phyloP scores from a whole-genome alignment of 306 rosid species.

The Calophaca sinica region DNA sequence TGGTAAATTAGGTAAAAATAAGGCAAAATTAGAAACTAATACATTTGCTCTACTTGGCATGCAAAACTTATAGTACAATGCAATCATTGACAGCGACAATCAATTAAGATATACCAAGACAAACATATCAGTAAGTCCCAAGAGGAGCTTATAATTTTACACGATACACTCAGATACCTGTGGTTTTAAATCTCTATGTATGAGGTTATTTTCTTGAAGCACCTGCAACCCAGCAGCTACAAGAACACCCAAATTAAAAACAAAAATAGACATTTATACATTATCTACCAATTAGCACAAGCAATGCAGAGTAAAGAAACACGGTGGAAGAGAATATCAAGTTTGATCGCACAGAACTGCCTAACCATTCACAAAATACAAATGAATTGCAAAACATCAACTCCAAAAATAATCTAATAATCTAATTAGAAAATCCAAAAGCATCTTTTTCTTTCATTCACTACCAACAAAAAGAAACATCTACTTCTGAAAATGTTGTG shows the following conservation, averaged over 20 bases:
- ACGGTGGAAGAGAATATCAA: slow-evolving; percentile 15
- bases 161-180: slow-evolving; percentile 63
- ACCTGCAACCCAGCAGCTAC: slow-evolving; percentile 86
- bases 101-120: background rate
- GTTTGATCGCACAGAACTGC: slow-evolving; percentile 31
- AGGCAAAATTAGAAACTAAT: background rate
- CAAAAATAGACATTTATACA: slow-evolving; percentile 9
- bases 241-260: slow-evolving; percentile 47
- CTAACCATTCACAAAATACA: slow-evolving; percentile 23
- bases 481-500: slow-evolving; percentile 1
- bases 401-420: background rate
- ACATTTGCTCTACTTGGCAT: background rate
- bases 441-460: slow-evolving; percentile 8
- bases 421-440: background rate
- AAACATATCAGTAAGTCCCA: background rate
- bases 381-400: slow-evolving; percentile 7
- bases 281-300: slow-evolving; percentile 22
- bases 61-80: background rate
- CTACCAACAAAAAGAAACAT: background rate
- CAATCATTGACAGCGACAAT: slow-evolving; percentile 10
- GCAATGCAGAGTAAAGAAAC: background rate
- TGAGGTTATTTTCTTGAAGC: slow-evolving; percentile 90
- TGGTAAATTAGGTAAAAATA: background rate
- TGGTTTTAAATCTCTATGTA: slow-evolving; percentile 97
- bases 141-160: slow-evolving; percentile 19